Evolutionary conservation across 768 basidiomycete species (phyloP).

Genomic region (Boletus pseudopeckii): DNA sequence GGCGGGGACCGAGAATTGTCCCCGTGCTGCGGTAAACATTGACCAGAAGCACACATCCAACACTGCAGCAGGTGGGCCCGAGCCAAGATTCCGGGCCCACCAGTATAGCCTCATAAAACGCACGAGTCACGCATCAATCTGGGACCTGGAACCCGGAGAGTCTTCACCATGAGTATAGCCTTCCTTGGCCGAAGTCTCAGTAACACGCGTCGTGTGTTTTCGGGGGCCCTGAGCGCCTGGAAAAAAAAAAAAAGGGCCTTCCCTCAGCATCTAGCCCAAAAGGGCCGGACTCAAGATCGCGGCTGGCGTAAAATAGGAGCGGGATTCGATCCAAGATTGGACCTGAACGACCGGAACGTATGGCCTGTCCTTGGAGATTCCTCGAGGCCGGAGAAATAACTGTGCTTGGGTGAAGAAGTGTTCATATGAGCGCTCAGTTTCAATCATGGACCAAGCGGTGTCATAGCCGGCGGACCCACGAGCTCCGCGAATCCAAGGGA

Average conservation of each 20-base stretch:
- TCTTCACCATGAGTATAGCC: constrained; percentile 30
- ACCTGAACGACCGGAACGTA: constrained; percentile 20
- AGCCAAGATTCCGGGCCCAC: constrained; percentile 11
- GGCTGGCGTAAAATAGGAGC: constrained; percentile 42
- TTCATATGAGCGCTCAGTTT: constrained; percentile 32
- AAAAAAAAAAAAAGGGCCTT: constrained; percentile 25
- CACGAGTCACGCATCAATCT: constrained; percentile 16
- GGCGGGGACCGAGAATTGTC: constrained; percentile 10
- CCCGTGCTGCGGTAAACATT: constrained; percentile 7
- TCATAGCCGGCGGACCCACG: constrained; percentile 25
- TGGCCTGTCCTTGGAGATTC: constrained; percentile 41
- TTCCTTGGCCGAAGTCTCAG: constrained; percentile 25
- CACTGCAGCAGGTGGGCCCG: constrained; percentile 1
- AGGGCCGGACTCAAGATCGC: constrained; percentile 42
- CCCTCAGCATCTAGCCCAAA: constrained; percentile 42
- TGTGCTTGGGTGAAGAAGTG: constrained; percentile 27
- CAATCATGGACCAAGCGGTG: constrained; percentile 30
- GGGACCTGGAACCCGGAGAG: constrained; percentile 11
- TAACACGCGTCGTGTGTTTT: constrained; percentile 28
- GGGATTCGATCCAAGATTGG: constrained; percentile 31
- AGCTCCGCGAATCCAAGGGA: constrained; percentile 34
- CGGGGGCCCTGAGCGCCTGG: constrained; percentile 27
- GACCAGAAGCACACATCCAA: not conserved
- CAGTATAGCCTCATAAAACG: constrained; percentile 21
- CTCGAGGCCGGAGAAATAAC: constrained; percentile 41